Base-by-base conservation (phyloP, 352 stramenopile genomes). In the Thalassiosira mediterranea region DNA sequence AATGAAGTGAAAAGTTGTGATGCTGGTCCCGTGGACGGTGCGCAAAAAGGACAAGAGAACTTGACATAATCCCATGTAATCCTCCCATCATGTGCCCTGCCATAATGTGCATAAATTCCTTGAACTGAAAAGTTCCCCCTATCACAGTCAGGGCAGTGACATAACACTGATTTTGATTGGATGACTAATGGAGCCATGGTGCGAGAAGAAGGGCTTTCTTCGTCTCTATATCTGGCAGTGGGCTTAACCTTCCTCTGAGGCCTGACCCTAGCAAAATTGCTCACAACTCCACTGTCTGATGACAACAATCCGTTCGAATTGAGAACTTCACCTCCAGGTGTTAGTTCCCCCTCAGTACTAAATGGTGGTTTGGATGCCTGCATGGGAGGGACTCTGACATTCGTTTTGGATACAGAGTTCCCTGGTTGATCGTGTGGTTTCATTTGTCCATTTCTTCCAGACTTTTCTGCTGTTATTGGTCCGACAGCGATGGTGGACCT, bases 51-150 rank as follows among this genome's bases (percentile, higher is more conserved):
- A 53, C 77, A 86, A 26, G 66, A 77, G 61, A 75, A 81, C 11
- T 23, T 74, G 13, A 81, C 63, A 42, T 64, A 69, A 46, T 49
- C 37, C 77, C 77, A 81, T 25, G 67, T 32, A 40, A 81, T 79
- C 21, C 72, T 81, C 15, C 56, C 65, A 32, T 46, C 52, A 53
- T 86, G 71, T 38, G 58, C 56, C 51, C 63, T 61, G 17, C 69
- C 77, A 52, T 70, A 75, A 40, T 86, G 77, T 46, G 77, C 71
- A 72, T 81, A 81, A 46, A 86, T 75, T 3, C 77, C 77, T 64
- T 86, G 77, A 38, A 80, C 59, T 32, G 67, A 76, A 1, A 86
- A 62, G 17, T 76, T 46, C 23, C 67, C 29, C 34, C 57, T 84
- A 21, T 72, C 69, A 25, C 77, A 86, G 23, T 63, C 51, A 29